A percentile compares a stretch with the other conserved stretches of the same genome.
Conservation (phyloP, 1,284 basidiomycete genomes). For the Fomitiporia mediterranea region DNA sequence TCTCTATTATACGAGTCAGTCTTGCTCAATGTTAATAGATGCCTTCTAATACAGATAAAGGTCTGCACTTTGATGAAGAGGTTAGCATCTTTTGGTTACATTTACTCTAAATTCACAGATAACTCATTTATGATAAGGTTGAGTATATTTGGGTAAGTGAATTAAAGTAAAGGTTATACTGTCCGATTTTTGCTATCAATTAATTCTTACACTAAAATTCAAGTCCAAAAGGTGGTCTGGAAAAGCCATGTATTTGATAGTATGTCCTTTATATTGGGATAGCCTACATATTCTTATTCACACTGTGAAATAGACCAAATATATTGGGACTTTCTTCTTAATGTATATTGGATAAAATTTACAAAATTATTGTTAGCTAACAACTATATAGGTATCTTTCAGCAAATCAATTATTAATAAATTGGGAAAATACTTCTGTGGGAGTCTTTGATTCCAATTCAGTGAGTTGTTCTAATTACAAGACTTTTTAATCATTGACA, state of each 20-base stretch:
- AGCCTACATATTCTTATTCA: neutral
- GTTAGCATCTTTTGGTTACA: neutral
- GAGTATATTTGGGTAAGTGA: slow-evolving; percentile 12
- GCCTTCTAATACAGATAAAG: neutral
- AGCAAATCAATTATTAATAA: neutral
- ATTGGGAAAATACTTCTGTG: neutral
- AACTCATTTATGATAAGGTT: neutral
- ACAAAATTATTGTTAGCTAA: neutral
- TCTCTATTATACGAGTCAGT: neutral
- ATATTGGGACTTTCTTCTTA: neutral
- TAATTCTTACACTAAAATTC: neutral
- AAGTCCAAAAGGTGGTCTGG: neutral
- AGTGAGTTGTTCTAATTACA: too few relatives aligned
- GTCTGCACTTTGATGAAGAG: neutral
- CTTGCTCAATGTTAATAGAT: too few relatives aligned
- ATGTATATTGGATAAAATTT: neutral
- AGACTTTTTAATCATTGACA: too few relatives aligned
- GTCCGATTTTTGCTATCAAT: neutral
- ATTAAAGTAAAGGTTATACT: neutral
- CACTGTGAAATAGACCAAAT: neutral
- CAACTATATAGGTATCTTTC: neutral
- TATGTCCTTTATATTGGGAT: neutral
- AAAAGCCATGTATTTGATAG: slow-evolving; percentile 6
- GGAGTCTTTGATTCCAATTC: neutral
- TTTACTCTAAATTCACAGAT: neutral